These are phyloP conservation scores for Geotrichum siamense DNA, from an alignment of 1,139 yeast genomes.

Conservation along the genomic window DNA sequence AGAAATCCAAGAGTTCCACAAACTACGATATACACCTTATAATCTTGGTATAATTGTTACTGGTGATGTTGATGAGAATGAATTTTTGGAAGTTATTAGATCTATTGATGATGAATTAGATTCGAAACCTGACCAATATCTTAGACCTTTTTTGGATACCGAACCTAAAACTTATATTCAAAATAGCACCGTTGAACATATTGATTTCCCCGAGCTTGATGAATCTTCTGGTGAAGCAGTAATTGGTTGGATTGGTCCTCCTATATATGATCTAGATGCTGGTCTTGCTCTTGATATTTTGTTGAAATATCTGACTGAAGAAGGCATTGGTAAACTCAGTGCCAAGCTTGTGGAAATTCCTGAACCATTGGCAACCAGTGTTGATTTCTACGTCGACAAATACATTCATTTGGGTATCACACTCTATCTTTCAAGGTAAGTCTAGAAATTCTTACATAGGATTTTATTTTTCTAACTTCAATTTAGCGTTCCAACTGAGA, in stretches of 20 bases:
- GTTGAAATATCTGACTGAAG: constrained; percentile 67
- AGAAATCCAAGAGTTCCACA: constrained; percentile 70
- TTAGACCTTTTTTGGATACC: constrained; percentile 80
- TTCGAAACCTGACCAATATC: constrained; percentile 24
- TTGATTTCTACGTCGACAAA: constrained; percentile 54
- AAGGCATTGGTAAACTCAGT: constrained; percentile 53
- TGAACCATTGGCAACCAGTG: constrained; percentile 72
- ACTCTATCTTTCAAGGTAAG: constrained; percentile 14
- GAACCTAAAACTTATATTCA: constrained; percentile 39
- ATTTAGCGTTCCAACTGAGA: constrained; percentile 72
- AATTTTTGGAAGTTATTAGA: constrained; percentile 53
- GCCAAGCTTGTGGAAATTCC: constrained; percentile 71
- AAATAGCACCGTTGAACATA: constrained; percentile 39
- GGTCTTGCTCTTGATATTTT: constrained; percentile 66
- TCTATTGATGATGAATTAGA: constrained; percentile 57
- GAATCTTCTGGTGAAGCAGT: constrained; percentile 74
- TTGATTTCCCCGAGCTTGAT: constrained; percentile 84
- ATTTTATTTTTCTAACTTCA: constrained; percentile 41
- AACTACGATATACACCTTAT: constrained; percentile 66
- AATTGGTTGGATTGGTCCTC: constrained; percentile 81
- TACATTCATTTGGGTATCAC: constrained; percentile 10
- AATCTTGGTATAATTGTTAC: constrained; percentile 76
- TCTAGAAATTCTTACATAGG: constrained; percentile 16
- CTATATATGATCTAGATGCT: constrained; percentile 43
- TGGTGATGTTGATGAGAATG: constrained; percentile 75